Evolutionary conservation across 2,329 filamentous ascomycete genomes (phyloP), one percentile per base, ranked within the genome.

Genomic region (Fusarium scirpi): DNA sequence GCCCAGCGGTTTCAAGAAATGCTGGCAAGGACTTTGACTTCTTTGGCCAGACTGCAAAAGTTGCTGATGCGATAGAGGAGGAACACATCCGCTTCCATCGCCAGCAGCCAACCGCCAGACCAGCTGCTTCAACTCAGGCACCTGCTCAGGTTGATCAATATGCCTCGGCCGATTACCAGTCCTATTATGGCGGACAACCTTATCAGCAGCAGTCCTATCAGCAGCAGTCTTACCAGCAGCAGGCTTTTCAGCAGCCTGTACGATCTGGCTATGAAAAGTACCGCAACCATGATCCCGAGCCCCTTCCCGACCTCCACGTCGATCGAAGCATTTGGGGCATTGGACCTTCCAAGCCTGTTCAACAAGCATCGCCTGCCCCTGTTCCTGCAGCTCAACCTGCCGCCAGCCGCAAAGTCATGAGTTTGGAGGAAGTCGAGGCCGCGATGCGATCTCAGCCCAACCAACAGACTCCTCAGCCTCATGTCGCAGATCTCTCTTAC

Each of bases 11-110:
- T 20, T 71, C 79, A 40, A 80, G 85, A 30, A 84, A 84, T 13
- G 89, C 96, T 63, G 94, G 94, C 77, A 97, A 93, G 79, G 95
- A 99, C 80, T 98, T 98, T 76, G 96, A 99, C 80, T 99, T 98
- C 82, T 97, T 97, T 71, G 94, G 94, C 43, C 91, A 93, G 77
- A 99, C 96, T 9, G 94, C 94, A 62, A 90, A 94, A 80, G 92
- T 97, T 43, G 87, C 94, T 22, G 87, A 91, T 81, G 94, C 92
- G 38, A 92, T 99, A 74, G 92, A 94, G 71, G 94, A 98, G 80
- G 96, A 98, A 82, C 93, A 97, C 78, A 85, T 94, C 76, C 90
- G 94, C 61, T 98, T 91, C 81, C 89, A 88, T 74, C 90, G 94
- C 56, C 90, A 95, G 70, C 87, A 91, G 71, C 90, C 92, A 16